phyloP scores from a whole-genome alignment of 2,329 filamentous ascomycete genomes.

The Piedraia hortae region DNA sequence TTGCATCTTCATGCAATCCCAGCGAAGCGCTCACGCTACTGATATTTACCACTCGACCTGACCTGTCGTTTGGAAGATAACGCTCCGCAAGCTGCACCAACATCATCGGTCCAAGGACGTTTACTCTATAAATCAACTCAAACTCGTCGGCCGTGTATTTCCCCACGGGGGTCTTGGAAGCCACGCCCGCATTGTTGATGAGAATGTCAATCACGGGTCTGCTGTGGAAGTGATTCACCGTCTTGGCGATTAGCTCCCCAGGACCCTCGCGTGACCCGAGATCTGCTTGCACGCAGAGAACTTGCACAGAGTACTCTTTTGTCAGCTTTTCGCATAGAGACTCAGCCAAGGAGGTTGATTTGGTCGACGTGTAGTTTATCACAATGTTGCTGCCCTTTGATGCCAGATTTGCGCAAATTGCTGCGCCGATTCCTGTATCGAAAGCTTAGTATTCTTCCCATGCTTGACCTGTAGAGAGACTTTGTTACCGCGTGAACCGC shows the following conservation, averaged over 20 bases:
- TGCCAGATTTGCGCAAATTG: conserved; percentile 41
- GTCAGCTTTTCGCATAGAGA: conserved; percentile 29
- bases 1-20: conserved; percentile 29
- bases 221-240: conserved; percentile 30
- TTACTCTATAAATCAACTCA: conserved; percentile 44
- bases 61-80: conserved; percentile 41
- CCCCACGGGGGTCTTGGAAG: conserved; percentile 34
- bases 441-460: not conserved
- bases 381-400: conserved; percentile 41
- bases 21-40: conserved; percentile 29
- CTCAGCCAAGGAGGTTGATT: conserved; percentile 24
- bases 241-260: conserved; percentile 28
- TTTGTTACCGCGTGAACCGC: conserved; percentile 40
- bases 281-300: conserved; percentile 41
- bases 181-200: conserved; percentile 59
- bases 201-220: conserved; percentile 53
- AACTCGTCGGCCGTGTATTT: conserved; percentile 40
- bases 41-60: conserved; percentile 34
- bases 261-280: conserved; percentile 35
- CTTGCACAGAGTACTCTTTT: conserved; percentile 29
- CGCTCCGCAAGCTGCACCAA: conserved; percentile 45
- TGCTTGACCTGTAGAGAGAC: not conserved
- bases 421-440: conserved; percentile 37
- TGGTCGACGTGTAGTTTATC: conserved; percentile 42
- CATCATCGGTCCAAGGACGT: conserved; percentile 56